A percentile compares a stretch with the other conserved stretches of the same genome.
Conservation (phyloP, 1,284 basidiomycete species). For the Sphaerobolus stellatus region DNA sequence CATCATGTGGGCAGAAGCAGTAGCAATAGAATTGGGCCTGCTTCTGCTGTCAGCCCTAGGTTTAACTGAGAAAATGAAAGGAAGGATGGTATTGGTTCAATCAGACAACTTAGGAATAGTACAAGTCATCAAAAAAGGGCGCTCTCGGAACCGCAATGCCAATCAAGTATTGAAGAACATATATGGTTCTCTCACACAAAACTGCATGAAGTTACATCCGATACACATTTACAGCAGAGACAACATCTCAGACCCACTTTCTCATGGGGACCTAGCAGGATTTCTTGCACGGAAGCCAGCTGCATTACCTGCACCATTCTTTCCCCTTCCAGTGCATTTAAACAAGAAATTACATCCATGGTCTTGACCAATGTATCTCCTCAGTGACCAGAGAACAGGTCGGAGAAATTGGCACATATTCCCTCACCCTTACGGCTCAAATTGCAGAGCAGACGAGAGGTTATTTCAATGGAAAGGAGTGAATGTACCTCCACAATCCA, state of each 20-base stretch:
- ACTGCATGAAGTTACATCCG: slow-evolving; percentile 16
- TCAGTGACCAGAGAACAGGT: no score
- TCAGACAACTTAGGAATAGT: slow-evolving; percentile 34
- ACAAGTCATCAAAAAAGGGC: slow-evolving; percentile 28
- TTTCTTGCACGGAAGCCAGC: slow-evolving; percentile 31
- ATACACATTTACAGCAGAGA: slow-evolving; percentile 23
- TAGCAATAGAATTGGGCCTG: neutral
- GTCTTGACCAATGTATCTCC: neutral
- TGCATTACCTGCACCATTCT: slow-evolving; percentile 9
- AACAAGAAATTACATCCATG: slow-evolving; percentile 12
- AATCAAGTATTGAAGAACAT: slow-evolving; percentile 32
- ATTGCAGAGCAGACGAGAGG: slow-evolving; percentile 26
- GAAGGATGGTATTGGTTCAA: slow-evolving; percentile 16
- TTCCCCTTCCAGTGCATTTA: slow-evolving; percentile 26
- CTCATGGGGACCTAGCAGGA: slow-evolving; percentile 29
- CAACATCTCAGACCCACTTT: slow-evolving; percentile 36
- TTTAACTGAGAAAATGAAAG: neutral
- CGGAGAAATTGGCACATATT: slow-evolving; percentile 14
- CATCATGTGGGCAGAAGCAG: slow-evolving; percentile 20
- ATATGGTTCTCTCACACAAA: slow-evolving; percentile 22
- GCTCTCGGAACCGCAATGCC: slow-evolving; percentile 26
- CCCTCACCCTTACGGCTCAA: slow-evolving; percentile 27
- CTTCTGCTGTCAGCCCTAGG: neutral
- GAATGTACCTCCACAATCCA: slow-evolving; percentile 21
- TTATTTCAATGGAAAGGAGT: slow-evolving; percentile 35